Evolutionary conservation across 768 basidiomycete species (phyloP), one percentile per base, ranked within the genome.

Genomic region (Tylopilus sp.): DNA sequence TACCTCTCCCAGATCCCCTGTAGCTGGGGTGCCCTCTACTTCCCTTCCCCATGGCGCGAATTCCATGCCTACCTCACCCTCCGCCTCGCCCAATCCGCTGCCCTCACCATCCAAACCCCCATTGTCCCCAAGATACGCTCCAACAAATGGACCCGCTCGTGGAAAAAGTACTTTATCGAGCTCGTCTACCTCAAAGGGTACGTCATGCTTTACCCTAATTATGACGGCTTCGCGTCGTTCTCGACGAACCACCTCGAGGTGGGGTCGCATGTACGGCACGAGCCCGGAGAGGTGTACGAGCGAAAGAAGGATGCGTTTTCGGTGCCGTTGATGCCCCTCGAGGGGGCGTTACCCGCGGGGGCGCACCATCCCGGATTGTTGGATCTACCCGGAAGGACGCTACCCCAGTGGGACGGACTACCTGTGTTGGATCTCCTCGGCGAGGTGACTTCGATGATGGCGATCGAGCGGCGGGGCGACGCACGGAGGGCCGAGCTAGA

Each of bases 141-240:
- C 28, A 93, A 89, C 72, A 70, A 74, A 28, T 94, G 91, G 92
- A 75, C 77, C 13, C 77, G 77, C 44, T 91, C 88, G 7, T 94
- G 91, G 91, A 94, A 94, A 68, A 85, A 84, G 55, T 92, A 85
- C 69, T 90, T 92, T 66, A 92, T 92, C 68, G 91, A 94, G 67
- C 75, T 93, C 48, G 82, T 81, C 38, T 89, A 84, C 67, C 76
- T 94, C 13, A 81, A 83, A 6, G 89, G 91, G 3, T 91, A 90
- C 68, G 80, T 83, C 46, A 93, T 93, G 91, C 79, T 94, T 26
- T 94, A 94, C 62, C 91, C 91, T 11, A 94, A 93, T 70, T 93
- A 81, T 62, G 76, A 73, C 38, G 75, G 73, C 40, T 91, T 82
- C 59, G 65, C 75, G 33, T 91, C 90, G 25, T 67, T 94, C 7